Evolutionary conservation across 805 yeast genomes (phyloP).

Genomic region (Candida easanensis): DNA sequence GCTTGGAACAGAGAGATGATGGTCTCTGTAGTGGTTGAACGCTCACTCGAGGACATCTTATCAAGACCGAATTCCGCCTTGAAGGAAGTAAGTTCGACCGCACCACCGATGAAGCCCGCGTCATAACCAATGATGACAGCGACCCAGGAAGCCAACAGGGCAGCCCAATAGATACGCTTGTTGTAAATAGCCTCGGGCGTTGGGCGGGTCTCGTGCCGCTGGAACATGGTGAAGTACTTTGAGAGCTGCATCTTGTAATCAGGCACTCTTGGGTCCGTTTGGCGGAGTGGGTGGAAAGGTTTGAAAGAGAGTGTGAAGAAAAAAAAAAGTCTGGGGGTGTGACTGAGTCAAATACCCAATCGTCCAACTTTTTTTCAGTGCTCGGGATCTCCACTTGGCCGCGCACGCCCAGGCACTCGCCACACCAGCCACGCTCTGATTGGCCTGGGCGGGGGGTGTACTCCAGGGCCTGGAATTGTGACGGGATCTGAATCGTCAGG

Average conservation of each 20-base stretch:
- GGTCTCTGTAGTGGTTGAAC: conserved; percentile 34
- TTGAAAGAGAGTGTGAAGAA: too few species aligned
- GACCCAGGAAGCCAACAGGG: conserved; percentile 44
- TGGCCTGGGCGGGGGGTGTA: too few species aligned
- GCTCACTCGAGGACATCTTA: conserved; percentile 27
- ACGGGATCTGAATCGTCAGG: too few species aligned
- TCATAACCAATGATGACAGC: conserved; percentile 55
- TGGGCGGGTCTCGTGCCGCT: conserved; percentile 22
- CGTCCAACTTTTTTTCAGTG: conserved; percentile 1
- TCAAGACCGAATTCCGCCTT: conserved; percentile 42
- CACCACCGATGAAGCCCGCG: conserved; percentile 55
- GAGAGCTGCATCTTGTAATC: conserved; percentile 10
- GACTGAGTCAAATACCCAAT: not conserved
- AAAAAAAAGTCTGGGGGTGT: not conserved
- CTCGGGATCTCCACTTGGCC: not conserved
- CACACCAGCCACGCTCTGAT: not conserved
- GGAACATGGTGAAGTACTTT: conserved; percentile 18
- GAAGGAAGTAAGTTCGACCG: conserved; percentile 45
- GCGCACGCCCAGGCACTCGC: too few species aligned
- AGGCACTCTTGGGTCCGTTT: too few species aligned
- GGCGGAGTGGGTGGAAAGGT: too few species aligned
- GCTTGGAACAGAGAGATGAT: conserved; percentile 50
- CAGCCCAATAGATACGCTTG: conserved; percentile 41
- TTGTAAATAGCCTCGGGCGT: conserved; percentile 46
- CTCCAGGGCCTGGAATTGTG: too few species aligned